Conservation (phyloP, 768 basidiomycete genomes). For the Cytidiella melzeri region DNA sequence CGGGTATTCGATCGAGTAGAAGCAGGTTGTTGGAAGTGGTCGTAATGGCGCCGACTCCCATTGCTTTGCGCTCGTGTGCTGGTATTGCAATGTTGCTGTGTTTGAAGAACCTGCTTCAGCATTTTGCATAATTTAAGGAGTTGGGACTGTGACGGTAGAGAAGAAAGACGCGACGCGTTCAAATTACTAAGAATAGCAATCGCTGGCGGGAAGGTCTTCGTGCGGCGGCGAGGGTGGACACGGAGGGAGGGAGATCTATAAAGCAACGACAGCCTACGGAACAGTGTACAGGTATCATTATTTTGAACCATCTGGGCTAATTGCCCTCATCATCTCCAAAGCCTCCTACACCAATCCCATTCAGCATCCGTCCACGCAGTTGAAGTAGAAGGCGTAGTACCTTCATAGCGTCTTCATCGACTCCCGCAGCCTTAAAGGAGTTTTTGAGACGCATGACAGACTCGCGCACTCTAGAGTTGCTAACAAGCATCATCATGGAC, state of each 20-base stretch:
- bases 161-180: constrained; percentile 1
- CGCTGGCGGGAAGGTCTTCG: no score
- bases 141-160: background rate
- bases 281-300: background rate
- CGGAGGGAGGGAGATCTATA: background rate
- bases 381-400: constrained; percentile 2
- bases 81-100: background rate
- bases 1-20: constrained; percentile 86
- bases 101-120: constrained; percentile 8
- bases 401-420: constrained; percentile 7
- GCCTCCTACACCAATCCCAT: background rate
- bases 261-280: background rate
- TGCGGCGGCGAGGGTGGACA: background rate
- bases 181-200: no score
- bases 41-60: constrained; percentile 30
- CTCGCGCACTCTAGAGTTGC: constrained; percentile 10
- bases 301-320: background rate
- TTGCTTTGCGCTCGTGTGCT: background rate
- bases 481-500: constrained; percentile 10
- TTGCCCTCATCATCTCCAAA: background rate
- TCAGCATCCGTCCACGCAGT: background rate
- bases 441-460: constrained; percentile 1
- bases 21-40: constrained; percentile 50
- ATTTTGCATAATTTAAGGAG: constrained; percentile 4
- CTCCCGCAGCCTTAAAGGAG: constrained; percentile 4